phyloP scores from a whole-genome alignment of 768 basidiomycete genomes.

The Lentinula lateritia region DNA sequence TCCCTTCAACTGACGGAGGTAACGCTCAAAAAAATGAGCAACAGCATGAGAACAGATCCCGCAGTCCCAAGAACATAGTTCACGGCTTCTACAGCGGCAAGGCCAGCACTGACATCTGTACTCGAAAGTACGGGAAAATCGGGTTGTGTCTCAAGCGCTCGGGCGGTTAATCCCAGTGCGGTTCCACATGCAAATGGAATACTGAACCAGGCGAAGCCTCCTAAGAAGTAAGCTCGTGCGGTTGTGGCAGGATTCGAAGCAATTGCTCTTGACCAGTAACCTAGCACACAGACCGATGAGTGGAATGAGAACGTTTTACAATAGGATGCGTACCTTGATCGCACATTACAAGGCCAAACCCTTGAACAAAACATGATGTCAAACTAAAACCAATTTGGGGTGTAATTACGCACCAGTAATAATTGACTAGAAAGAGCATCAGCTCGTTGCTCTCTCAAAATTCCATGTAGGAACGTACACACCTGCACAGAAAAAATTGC shows the following conservation, averaged over 20 bases:
- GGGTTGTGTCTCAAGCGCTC: conserved; percentile 16
- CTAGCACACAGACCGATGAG: background rate
- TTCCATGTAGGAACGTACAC: conserved; percentile 13
- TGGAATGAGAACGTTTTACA: background rate
- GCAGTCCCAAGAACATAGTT: conserved; percentile 26
- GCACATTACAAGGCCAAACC: conserved; percentile 8
- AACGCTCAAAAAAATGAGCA: conserved; percentile 31
- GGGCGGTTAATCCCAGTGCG: conserved; percentile 30
- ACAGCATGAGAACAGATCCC: conserved; percentile 26
- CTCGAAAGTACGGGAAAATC: conserved; percentile 8
- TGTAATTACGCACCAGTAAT: background rate
- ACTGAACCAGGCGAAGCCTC: conserved; percentile 31
- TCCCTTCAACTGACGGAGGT: conserved; percentile 20
- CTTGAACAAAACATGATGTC: conserved; percentile 1
- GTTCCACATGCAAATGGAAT: conserved; percentile 41
- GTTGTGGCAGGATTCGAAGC: conserved; percentile 23
- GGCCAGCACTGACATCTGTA: conserved; percentile 12
- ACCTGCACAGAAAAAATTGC: conserved; percentile 19
- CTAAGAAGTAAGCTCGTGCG: conserved; percentile 26
- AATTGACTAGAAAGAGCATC: background rate
- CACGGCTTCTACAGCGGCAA: conserved; percentile 26
- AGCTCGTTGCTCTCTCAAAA: no score
- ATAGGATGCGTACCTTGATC: conserved; percentile 12
- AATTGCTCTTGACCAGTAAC: conserved; percentile 23
- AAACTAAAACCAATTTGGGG: background rate